Conservation (phyloP, 2,329 filamentous ascomycete genomes). For the Diplodia sapinea region DNA sequence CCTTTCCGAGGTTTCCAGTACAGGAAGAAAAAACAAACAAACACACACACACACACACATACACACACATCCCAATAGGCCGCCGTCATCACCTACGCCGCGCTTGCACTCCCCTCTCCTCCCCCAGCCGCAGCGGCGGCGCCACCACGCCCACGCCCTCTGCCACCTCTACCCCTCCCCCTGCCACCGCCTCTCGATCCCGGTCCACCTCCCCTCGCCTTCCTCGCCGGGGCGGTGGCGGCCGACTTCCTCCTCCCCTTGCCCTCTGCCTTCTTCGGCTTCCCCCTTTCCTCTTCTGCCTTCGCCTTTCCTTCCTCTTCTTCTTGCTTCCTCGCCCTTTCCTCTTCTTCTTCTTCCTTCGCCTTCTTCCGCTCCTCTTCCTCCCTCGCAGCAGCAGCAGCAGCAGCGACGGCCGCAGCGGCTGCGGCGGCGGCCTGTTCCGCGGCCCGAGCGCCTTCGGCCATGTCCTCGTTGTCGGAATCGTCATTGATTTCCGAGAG, state of each 20-base stretch:
- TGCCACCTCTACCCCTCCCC: background rate
- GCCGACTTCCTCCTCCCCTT: background rate
- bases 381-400: background rate
- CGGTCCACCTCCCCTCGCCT: constrained; percentile 9
- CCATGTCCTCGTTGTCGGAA: constrained; percentile 36
- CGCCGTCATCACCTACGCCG: background rate
- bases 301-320: constrained; percentile 1
- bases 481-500: constrained; percentile 58
- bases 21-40: background rate
- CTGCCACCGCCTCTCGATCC: background rate
- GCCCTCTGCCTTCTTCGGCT: background rate
- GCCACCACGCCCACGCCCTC: background rate
- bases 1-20: too few species aligned
- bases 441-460: constrained; percentile 15
- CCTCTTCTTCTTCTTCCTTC: constrained; percentile 32
- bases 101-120: background rate
- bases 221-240: background rate
- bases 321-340: background rate
- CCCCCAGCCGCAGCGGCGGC: background rate
- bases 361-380: constrained; percentile 16
- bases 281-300: background rate
- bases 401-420: background rate
- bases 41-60: too few species aligned
- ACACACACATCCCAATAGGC: background rate
- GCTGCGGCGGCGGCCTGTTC: background rate